These are phyloP conservation scores for Mycena citricolor DNA, from an alignment of 1,284 basidiomycete genomes.

Conservation along the genomic window DNA sequence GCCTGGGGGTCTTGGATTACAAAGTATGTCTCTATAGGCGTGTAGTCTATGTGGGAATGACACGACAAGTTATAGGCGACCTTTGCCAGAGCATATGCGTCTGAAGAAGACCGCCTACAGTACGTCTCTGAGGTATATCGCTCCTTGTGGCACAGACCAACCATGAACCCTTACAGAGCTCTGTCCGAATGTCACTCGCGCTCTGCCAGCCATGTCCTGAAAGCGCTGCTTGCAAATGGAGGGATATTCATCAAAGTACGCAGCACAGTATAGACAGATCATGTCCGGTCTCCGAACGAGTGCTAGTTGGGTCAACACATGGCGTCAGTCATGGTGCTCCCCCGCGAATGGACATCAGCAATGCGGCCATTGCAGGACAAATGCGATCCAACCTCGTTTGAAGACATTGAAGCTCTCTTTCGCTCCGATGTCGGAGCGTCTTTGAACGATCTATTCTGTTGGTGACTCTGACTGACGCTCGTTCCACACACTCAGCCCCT, in stretches of 20 bases:
- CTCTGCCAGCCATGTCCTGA: conserved; percentile 54
- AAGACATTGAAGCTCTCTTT: conserved; percentile 70
- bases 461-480: neutral
- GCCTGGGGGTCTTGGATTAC: conserved; percentile 78
- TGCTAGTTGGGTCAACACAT: conserved; percentile 80
- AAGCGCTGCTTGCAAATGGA: conserved; percentile 85
- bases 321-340: conserved; percentile 70
- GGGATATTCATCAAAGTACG: conserved; percentile 79
- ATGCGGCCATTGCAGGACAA: conserved; percentile 80
- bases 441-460: conserved; percentile 61
- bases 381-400: conserved; percentile 77
- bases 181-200: conserved; percentile 68
- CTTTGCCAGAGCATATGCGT: conserved; percentile 58
- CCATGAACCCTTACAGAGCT: conserved; percentile 1
- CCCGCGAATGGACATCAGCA: conserved; percentile 75
- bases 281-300: neutral
- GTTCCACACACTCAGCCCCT: neutral
- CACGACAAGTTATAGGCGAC: too few relatives aligned
- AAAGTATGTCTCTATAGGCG: too few relatives aligned
- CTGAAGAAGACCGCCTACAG: conserved; percentile 53
- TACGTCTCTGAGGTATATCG: conserved; percentile 51
- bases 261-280: neutral
- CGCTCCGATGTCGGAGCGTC: conserved; percentile 68
- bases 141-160: neutral
- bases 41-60: too few relatives aligned